phyloP scores from a whole-genome alignment of 169 alveolate species.

The Plasmodium reichenowi region DNA sequence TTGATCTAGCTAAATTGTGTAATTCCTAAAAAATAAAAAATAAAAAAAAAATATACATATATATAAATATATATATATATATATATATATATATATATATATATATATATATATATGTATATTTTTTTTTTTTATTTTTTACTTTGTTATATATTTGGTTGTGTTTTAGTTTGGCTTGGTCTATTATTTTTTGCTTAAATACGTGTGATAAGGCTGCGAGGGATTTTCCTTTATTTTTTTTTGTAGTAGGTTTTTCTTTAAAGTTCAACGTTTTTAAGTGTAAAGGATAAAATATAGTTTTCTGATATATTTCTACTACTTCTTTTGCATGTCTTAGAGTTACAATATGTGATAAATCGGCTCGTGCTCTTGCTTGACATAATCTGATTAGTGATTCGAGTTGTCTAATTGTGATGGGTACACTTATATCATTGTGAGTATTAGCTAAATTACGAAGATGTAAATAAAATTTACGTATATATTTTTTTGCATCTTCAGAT shows the following conservation, averaged over 20 bases:
- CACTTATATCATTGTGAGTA: constrained; percentile 73
- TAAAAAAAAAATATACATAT: neutral
- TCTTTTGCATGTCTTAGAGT: constrained; percentile 81
- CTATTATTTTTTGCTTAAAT: constrained; percentile 45
- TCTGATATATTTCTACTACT: constrained; percentile 80
- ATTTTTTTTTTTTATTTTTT: too few relatives aligned
- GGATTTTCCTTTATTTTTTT: constrained; percentile 32
- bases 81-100: neutral
- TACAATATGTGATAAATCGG: constrained; percentile 79
- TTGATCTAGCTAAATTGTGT: constrained; percentile 46
- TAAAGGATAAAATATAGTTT: constrained; percentile 76
- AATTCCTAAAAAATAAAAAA: constrained; percentile 38
- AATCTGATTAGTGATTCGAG: constrained; percentile 92
- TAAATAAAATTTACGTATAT: constrained; percentile 47
- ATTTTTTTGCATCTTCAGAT: constrained; percentile 57
- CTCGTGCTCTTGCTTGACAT: constrained; percentile 94
- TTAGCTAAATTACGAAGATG: constrained; percentile 48
- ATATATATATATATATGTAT: neutral
- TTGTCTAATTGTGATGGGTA: constrained; percentile 90
- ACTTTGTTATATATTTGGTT: constrained; percentile 65
- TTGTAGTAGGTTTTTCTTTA: constrained; percentile 15
- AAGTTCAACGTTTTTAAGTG: constrained; percentile 44
- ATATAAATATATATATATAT: neutral
- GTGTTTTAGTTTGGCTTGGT: constrained; percentile 11
- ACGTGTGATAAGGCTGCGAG: constrained; percentile 23